Conservation (phyloP, 176 grass and related monocot genomes). For the Cenchrus americanus region DNA sequence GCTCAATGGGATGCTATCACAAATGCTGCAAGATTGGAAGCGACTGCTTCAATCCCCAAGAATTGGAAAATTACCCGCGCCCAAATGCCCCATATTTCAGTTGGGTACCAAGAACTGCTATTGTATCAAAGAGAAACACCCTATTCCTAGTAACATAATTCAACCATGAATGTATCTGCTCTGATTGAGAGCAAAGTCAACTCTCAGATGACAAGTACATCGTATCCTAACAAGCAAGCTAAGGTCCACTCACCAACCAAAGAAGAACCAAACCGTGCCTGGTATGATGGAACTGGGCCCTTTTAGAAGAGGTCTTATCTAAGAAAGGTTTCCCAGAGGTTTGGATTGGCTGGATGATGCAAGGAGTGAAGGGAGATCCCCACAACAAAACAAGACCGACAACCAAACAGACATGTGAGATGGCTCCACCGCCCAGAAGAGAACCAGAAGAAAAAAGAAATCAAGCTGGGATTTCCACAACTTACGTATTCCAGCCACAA, state of each 20-base stretch:
- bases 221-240: neutral
- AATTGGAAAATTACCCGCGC: neutral
- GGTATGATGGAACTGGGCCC: too few relatives aligned
- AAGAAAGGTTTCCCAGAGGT: too few relatives aligned
- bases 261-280: neutral
- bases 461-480: too few relatives aligned
- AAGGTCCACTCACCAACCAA: slow-evolving; percentile 3
- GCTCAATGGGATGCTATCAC: neutral
- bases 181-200: neutral
- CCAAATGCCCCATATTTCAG: neutral
- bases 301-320: too few relatives aligned
- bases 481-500: too few relatives aligned
- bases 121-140: neutral
- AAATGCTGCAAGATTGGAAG: neutral
- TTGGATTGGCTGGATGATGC: too few relatives aligned
- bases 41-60: neutral
- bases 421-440: neutral
- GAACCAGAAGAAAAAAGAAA: neutral
- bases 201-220: neutral
- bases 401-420: neutral
- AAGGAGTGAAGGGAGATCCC: too few relatives aligned
- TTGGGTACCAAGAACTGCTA: neutral
- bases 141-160: neutral
- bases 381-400: slow-evolving; percentile 27
- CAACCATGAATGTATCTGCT: neutral